phyloP scores from a whole-genome alignment of 768 basidiomycete species.

The Cubamyces sp. region DNA sequence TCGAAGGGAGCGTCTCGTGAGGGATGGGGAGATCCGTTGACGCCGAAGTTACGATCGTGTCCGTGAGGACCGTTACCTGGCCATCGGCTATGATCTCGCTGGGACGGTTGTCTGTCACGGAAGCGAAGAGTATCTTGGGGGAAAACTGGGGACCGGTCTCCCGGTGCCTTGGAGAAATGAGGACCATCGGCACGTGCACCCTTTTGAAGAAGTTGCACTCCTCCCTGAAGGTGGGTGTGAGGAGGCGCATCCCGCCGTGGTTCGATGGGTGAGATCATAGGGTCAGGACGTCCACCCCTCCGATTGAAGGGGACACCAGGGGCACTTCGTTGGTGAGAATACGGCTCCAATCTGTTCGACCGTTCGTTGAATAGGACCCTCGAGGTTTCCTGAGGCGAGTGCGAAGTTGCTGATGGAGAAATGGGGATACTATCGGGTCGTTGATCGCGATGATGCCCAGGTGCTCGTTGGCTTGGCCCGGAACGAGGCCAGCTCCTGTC shows the following conservation, averaged over 20 bases:
- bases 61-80: slow-evolving; percentile 1
- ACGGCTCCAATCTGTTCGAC: slow-evolving; percentile 88
- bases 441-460: slow-evolving; percentile 43
- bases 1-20: slow-evolving; percentile 18
- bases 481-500: slow-evolving; percentile 96
- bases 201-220: slow-evolving; percentile 68
- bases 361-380: slow-evolving; percentile 95
- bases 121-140: slow-evolving; percentile 22
- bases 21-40: slow-evolving; percentile 4
- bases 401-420: slow-evolving; percentile 41
- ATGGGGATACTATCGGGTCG: slow-evolving; percentile 39
- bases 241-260: slow-evolving; percentile 51
- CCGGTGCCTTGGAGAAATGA: slow-evolving; percentile 22
- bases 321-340: slow-evolving; percentile 53
- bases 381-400: slow-evolving; percentile 60
- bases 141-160: slow-evolving; percentile 27
- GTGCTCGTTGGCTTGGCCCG: slow-evolving; percentile 45
- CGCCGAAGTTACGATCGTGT: slow-evolving; percentile 8
- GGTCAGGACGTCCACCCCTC: slow-evolving; percentile 50
- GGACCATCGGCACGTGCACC: slow-evolving; percentile 20
- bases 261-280: slow-evolving; percentile 43
- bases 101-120: slow-evolving; percentile 28
- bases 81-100: slow-evolving; percentile 27
- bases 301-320: slow-evolving; percentile 39
- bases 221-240: slow-evolving; percentile 42